Evolutionary conservation across 805 yeast genomes (phyloP).

Genomic region (Pichia pseudocactophila): DNA sequence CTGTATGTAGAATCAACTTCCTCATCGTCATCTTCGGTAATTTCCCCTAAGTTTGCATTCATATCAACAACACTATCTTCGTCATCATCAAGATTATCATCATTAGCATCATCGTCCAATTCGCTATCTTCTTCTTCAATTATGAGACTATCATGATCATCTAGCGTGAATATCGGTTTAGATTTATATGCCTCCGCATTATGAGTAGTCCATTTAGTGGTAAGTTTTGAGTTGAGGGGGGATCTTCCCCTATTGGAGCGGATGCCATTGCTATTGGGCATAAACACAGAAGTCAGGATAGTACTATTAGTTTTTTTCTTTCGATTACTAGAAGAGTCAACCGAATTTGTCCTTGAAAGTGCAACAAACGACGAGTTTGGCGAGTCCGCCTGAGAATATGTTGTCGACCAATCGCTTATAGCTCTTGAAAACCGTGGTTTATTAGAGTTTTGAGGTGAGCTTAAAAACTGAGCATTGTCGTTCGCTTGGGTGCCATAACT

Average conservation of each 20-base stretch:
- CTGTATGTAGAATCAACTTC: slow-evolving; percentile 7
- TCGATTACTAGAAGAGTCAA: slow-evolving; percentile 28
- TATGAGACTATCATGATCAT: slow-evolving; percentile 55
- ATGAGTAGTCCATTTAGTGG: slow-evolving; percentile 24
- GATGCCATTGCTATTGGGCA: slow-evolving; percentile 5
- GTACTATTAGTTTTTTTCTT: slow-evolving; percentile 13
- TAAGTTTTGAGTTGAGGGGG: slow-evolving; percentile 23
- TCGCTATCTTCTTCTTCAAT: slow-evolving; percentile 15
- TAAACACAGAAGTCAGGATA: slow-evolving; percentile 1
- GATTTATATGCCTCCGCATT: slow-evolving; percentile 7
- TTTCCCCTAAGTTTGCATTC: background rate
- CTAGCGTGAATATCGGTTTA: slow-evolving; percentile 33
- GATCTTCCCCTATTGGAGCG: slow-evolving; percentile 25
- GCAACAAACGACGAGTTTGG: slow-evolving; percentile 28
- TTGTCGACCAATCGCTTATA: slow-evolving; percentile 27
- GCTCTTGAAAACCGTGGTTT: slow-evolving; percentile 25
- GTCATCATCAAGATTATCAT: background rate
- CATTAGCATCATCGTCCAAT: slow-evolving; percentile 6
- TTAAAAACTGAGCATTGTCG: background rate
- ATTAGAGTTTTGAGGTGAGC: slow-evolving; percentile 7
- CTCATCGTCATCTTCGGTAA: too few species aligned
- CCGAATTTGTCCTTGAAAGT: slow-evolving; percentile 27
- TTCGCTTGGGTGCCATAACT: background rate
- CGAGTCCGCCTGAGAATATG: slow-evolving; percentile 23
- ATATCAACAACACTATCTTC: slow-evolving; percentile 1